Evolutionary conservation across 768 basidiomycete genomes (phyloP), one percentile per base, ranked within the genome.

Genomic region (Suillus sp.): DNA sequence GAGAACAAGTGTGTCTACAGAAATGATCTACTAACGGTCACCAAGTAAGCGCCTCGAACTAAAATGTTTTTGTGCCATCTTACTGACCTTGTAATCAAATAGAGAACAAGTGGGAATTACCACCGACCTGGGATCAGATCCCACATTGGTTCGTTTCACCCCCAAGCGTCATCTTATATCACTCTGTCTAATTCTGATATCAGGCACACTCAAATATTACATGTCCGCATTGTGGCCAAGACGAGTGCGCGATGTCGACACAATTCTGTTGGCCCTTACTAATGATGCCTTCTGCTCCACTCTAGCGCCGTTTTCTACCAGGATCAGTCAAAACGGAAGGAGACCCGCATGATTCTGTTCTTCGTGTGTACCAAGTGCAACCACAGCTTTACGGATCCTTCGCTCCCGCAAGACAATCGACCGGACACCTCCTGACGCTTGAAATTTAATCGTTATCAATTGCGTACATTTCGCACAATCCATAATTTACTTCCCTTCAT

Each of bases 31-130:
- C 78, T 97, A 69, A 96, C 92, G 0, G 90, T 95, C 40, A 95
- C 96, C 62, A 95, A 93, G 96, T 96, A 70, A 68, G 81, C 75
- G 53, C 50, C 30, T 37, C 25, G 30, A 13, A 38, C 9, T 38
- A 30, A 11, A 45, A 18, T 54, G 25, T 14, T 59, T 30, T 47
- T 4, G 37, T 56, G 53, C n/a, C 22, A 38, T 27, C 62, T 67
- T 38, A 64, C 59, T 63, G 45, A 53, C 32, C 30, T 40, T 62
- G 34, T 11, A 53, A 57, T 25, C 30, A 35, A 30, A 65, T 70
- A 98, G 96, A 77, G 96, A 99, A 76, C 92, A 96, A 77, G 86
- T 93, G 18, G 96, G 96, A 45, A 90, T 96, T 37, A 96, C 93
- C 2, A 87, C 86, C 20, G 95, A 96, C 76, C 77, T 99, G 14